These are phyloP conservation scores for Pestalotiopsis sp. DNA, from an alignment of 2,329 filamentous ascomycete species.

Conservation along the genomic window DNA sequence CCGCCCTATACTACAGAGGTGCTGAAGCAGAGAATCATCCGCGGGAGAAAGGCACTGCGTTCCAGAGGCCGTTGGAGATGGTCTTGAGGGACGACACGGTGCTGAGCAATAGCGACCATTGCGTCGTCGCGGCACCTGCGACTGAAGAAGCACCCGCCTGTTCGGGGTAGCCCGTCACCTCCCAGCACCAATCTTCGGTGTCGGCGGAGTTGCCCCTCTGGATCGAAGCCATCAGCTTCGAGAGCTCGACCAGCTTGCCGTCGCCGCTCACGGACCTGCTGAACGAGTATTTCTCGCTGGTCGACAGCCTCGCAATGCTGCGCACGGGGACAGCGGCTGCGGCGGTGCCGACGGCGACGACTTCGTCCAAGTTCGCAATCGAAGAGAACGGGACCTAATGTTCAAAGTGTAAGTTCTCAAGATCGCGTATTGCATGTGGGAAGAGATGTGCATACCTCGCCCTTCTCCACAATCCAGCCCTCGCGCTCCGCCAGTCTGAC, in stretches of 20 bases:
- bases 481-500: constrained; percentile 7
- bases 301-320: constrained; percentile 11
- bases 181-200: constrained; percentile 13
- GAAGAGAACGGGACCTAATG: constrained; percentile 9
- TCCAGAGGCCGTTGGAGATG: not conserved
- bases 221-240: constrained; percentile 8
- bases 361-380: not conserved
- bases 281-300: constrained; percentile 12
- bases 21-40: not conserved
- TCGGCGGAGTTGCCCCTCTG: constrained; percentile 11
- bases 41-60: not conserved
- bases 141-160: too few relatives aligned
- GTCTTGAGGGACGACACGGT: not conserved
- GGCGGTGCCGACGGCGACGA: constrained; percentile 10
- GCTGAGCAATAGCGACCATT: not conserved
- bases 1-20: not conserved
- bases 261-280: not conserved
- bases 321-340: constrained; percentile 12
- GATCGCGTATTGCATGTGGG: not conserved
- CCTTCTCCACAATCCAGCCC: constrained; percentile 12
- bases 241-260: constrained; percentile 6
- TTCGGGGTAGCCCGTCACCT: constrained; percentile 7
- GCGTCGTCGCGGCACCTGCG: not conserved
- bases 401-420: not conserved
- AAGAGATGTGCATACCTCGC: not conserved